Base-by-base conservation (phyloP, 345 rosid species). In the Heritiera littoralis region DNA sequence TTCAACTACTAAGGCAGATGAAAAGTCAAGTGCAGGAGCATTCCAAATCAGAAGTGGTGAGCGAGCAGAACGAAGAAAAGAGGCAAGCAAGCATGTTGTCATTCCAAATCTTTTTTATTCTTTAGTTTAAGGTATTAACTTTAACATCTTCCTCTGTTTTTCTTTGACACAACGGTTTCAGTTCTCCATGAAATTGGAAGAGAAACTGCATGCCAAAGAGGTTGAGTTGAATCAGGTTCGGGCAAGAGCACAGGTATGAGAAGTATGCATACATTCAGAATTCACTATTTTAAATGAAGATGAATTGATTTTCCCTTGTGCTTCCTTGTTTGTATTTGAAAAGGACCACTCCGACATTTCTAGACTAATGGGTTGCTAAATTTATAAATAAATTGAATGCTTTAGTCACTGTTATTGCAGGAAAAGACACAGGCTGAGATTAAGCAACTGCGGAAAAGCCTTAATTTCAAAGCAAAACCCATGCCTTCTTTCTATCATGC, bases 401-500 rank as follows among this genome's bases (percentile, higher is more conserved):
- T 58, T 78, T 17, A 45, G 64, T 67, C 56, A 55, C 65, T 81
- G 48, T 67, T 63, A 66, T 79, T 86, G 78, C 83, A 95, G 98
- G 89, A 90, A 84, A 86, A 86, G 80, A 85, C 81, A 6, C 86
- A 92, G 74, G 92, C 90, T 66, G 95, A 92, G 79, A 87, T 93
- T 32, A 89, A 90, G 76, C 88, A 86, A 59, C 72, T 89, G 63
- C 85, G 98, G 64, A 90, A 87, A 80, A 89, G 92, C 85, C 94
- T 95, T 45, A 92, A 95, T 78, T 94, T 95, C 76, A 93, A 90
- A 82, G 97, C 98, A 71, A 88, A 83, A 28, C 98, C 98, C 28
- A 90, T 93, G 97, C 98, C 98, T 82, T 89, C 93, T 71, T 95
- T 95, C 85, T 93, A 95, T 80, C 89, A 87, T 46, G 79, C 9